phyloP scores from a whole-genome alignment of 441 rosid genomes.

The Codiaeum variegatum region DNA sequence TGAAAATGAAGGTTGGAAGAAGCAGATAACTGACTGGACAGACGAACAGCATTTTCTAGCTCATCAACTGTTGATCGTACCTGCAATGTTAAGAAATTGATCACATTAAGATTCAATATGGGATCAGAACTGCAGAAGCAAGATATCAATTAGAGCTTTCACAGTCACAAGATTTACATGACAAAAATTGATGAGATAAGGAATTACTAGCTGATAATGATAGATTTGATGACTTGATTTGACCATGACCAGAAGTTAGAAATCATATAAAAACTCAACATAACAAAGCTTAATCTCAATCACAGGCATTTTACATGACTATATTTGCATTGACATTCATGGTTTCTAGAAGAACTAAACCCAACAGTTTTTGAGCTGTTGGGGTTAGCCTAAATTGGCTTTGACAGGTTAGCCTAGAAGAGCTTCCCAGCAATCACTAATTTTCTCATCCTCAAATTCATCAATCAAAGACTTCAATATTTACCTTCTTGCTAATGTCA shows the following conservation, averaged over 20 bases:
- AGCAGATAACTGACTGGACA: constrained; percentile 86
- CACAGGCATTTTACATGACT: not conserved
- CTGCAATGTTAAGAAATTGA: constrained; percentile 37
- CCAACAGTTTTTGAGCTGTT: not conserved
- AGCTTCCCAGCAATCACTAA: not conserved
- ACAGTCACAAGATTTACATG: not conserved
- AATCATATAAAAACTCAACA: not conserved
- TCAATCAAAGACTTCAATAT: not conserved
- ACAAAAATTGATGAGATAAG: not conserved
- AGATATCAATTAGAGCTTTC: constrained; percentile 9
- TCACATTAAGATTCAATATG: constrained; percentile 25
- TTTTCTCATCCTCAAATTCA: constrained; percentile 3
- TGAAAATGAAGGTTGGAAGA: constrained; percentile 92
- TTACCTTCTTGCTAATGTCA: not conserved
- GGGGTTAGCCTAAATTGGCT: not conserved
- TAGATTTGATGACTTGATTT: not conserved
- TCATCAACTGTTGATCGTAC: constrained; percentile 95
- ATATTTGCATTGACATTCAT: not conserved
- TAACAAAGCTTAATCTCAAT: not conserved
- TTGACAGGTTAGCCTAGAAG: not conserved
- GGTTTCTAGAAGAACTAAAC: not conserved
- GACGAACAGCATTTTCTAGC: constrained; percentile 91
- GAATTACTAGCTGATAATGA: not conserved
- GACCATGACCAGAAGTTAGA: not conserved
- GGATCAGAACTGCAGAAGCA: not conserved